Evolutionary conservation across 177 flowering plant species (phyloP), one percentile per base, ranked within the genome.

Genomic region (Vitis hybrid): DNA sequence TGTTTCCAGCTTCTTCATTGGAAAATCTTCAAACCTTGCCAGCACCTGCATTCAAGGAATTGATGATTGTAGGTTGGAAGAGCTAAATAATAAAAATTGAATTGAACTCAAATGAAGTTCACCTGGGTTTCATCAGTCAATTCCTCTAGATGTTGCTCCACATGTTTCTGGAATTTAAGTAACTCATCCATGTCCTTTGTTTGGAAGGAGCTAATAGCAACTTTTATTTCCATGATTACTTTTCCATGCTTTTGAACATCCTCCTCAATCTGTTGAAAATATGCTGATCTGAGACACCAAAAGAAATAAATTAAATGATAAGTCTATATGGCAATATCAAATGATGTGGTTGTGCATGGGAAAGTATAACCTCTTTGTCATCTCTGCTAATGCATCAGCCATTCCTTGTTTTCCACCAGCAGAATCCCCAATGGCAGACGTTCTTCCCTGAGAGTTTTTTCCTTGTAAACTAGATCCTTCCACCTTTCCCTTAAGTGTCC

Each of bases 341-440:
- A 57, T 10, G 1, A 57, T 30, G 8, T 13, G n/a, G 50, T 10
- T n/a, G 30, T 57, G 52, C 10, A 3, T 40, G 48, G 60, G 40
- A 4, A 60, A 45, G 45, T 40, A 54, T 26, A 50, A 89, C 94
- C 94, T 86, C 71, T 83, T 84, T 57, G 90, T 84, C 82, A 89
- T 89, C 82, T 85, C 94, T 62, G 90, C 89, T 18, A 89, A 68
- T 61, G 94, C 94, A 79, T 86, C 91, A 71, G 90, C 90, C 89
- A 89, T 88, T 56, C 91, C 82, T 21, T 82, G 83, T 77, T 84
- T 82, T 40, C 88, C 83, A 51, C 80, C 85, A 11, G 64, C 54
- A n/a, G 79, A 32, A n/a, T 78, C 72, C 17, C 84, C 82, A n/a
- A 67, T 45, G 23, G 71, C 66, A 66, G 72, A 64, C 66, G 70